Percentiles rank a stretch among this genome's conserved stretches.
phyloP scores from a whole-genome alignment of 2,329 filamentous ascomycete genomes.

The Aureobasidium sp. region DNA sequence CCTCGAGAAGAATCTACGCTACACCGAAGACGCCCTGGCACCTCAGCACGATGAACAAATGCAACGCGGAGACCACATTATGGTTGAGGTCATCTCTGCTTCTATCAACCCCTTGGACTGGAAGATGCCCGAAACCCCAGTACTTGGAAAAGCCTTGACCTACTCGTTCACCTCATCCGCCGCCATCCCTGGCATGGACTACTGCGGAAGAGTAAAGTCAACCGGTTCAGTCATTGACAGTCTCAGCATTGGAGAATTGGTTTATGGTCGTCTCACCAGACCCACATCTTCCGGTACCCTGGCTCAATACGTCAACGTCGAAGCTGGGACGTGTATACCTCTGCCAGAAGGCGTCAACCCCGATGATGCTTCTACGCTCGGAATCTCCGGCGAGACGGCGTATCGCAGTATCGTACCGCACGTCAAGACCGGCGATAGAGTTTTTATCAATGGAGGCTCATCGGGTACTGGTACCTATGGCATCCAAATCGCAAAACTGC shows the following conservation, averaged over 20 bases:
- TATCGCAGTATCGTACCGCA: constrained; percentile 33
- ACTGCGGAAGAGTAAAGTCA: constrained; percentile 43
- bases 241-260: constrained; percentile 33
- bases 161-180: constrained; percentile 33
- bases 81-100: constrained; percentile 40
- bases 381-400: constrained; percentile 35
- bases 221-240: constrained; percentile 21
- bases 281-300: constrained; percentile 31
- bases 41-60: constrained; percentile 15
- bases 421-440: constrained; percentile 38
- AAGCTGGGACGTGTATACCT: constrained; percentile 22
- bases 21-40: constrained; percentile 25
- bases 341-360: constrained; percentile 31
- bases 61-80: constrained; percentile 25
- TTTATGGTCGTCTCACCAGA: constrained; percentile 32
- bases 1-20: constrained; percentile 31
- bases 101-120: constrained; percentile 46
- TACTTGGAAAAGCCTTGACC: constrained; percentile 27
- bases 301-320: constrained; percentile 31
- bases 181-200: constrained; percentile 46
- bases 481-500: constrained; percentile 57
- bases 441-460: constrained; percentile 60
- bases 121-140: constrained; percentile 39
- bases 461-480: constrained; percentile 55
- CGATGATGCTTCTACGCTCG: constrained; percentile 33